Evolutionary conservation across 345 rosid species (phyloP), one percentile per base, ranked within the genome.

Genomic region (Murraya koenigii): DNA sequence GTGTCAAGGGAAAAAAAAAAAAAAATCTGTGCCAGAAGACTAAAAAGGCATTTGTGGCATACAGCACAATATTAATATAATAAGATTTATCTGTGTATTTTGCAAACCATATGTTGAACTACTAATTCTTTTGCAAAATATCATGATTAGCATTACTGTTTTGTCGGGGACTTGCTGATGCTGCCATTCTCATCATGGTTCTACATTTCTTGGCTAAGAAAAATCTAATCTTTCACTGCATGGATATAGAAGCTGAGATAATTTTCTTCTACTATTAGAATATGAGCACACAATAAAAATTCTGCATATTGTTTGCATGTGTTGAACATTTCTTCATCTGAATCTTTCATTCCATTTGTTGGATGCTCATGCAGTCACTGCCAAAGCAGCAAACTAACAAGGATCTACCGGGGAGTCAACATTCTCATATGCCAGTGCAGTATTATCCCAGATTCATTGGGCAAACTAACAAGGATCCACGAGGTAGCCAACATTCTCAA

Each of bases 281-380:
- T 22, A 32, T n/a, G n/a, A 19, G 13, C 7, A 65, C 36, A 8
- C 39, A 25, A 25, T 5, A 19, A 59, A 13, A 58, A 25, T 39
- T 17, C 23, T 36, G 19, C 23, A 8, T 59, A 36, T 15, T 36
- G 1, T 72, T 11, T 25, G 54, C 23, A 26, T 36, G 15, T 38
- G 54, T 59, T 9, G 52, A 19, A 26, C 23, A 36, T 22, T 36
- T 58, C 36, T 26, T 39, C 26, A 19, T 25, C 9, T 38, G 68
- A 69, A 17, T 33, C 28, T 58, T 59, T 59, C 63, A 72, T 58
- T 38, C 23, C 52, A 15, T 20, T 25, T 73, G 65, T 72, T 72
- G 20, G 75, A n/a, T 55, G 63, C 64, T 35, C 52, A 2, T 56
- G 75, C 52, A 72, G 75, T 72, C 75, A 72, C 58, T 72, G 64